phyloP scores from a whole-genome alignment of 1,284 basidiomycete species.

The Anthracocystis setariae region DNA sequence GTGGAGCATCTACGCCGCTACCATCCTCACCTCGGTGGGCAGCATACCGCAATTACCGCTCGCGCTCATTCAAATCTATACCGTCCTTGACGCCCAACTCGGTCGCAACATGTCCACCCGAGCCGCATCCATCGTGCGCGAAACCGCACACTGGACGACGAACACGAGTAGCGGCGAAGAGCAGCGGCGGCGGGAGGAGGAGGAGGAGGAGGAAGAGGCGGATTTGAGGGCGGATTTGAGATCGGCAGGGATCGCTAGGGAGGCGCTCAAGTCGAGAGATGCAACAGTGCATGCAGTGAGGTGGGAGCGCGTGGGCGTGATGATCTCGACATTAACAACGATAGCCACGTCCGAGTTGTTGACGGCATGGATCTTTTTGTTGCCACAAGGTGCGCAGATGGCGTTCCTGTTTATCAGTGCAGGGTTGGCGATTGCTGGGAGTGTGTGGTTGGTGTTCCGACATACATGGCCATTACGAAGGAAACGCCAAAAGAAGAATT shows the following conservation, averaged over 20 bases:
- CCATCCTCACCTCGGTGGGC: slow-evolving; percentile 9
- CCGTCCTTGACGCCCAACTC: slow-evolving; percentile 16
- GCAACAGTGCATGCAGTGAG: slow-evolving; percentile 10
- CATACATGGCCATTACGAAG: slow-evolving; percentile 11
- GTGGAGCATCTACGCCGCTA: slow-evolving; percentile 24
- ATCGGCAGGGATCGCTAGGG: background rate
- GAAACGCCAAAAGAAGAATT: background rate
- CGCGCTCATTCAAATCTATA: slow-evolving; percentile 29
- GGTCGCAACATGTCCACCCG: slow-evolving; percentile 2
- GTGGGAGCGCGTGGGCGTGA: slow-evolving; percentile 26
- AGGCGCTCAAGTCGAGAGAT: background rate
- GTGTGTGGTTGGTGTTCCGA: slow-evolving; percentile 29
- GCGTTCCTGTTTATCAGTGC: slow-evolving; percentile 26
- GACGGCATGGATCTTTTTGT: slow-evolving; percentile 30
- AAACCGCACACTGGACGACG: background rate
- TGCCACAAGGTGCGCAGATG: slow-evolving; percentile 21
- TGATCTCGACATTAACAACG: slow-evolving; percentile 25
- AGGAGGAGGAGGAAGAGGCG: too few relatives aligned
- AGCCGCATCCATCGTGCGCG: background rate
- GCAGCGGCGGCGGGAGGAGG: background rate
- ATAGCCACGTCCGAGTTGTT: slow-evolving; percentile 16
- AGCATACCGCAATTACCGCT: slow-evolving; percentile 31
- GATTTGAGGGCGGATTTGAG: background rate
- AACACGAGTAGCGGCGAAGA: too few relatives aligned
- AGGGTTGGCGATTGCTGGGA: slow-evolving; percentile 21